Evolutionary conservation across 768 basidiomycete species (phyloP), one percentile per base, ranked within the genome.

Genomic region (Podaxis sp.): DNA sequence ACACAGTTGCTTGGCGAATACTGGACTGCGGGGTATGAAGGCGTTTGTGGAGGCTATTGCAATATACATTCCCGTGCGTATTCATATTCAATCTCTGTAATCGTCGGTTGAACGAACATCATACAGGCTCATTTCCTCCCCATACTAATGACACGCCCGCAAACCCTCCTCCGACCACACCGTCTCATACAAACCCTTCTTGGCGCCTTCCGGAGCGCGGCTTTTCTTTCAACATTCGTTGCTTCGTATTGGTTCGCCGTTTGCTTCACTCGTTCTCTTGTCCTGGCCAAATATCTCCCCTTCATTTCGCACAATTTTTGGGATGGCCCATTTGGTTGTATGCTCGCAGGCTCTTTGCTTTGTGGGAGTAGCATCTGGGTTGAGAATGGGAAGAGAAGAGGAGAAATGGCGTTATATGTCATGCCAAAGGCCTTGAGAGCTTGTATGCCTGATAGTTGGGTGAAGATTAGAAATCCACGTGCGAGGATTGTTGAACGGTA

Each of bases 361-460:
- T 92, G 90, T 62, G 90, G 91, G 3, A 75, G 79, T 59, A 91
- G 89, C 57, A 90, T 93, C 46, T 90, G 86, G 84, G 80, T 92
- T 27, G 91, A 93, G 68, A 84, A 87, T 61, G 86, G 85, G 2
- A 75, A 77, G 57, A 74, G 91, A 63, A 75, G 91, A 55, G 89
- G 89, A 4, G 91, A 93, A 73, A 89, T 93, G 75, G 86, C 89
- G 0, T 69, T 92, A 32, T 92, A 92, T 66, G 90, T 91, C 55
- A 74, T 92, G 4, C 90, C 91, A 2, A 77, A 82, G 57, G 90
- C 89, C 11, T 63, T 92, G 32, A 76, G 87, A 47, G 78, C 90
- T 0, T 83, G 77, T 55, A 68, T 92, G n/a, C 81, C 89, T 0
- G 73, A 82, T 61, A 67, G 66, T 4, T 86, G 84, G 82, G 50